phyloP scores from a whole-genome alignment of 139 green algal genomes.

The Tetradesmus lagerheimii region DNA sequence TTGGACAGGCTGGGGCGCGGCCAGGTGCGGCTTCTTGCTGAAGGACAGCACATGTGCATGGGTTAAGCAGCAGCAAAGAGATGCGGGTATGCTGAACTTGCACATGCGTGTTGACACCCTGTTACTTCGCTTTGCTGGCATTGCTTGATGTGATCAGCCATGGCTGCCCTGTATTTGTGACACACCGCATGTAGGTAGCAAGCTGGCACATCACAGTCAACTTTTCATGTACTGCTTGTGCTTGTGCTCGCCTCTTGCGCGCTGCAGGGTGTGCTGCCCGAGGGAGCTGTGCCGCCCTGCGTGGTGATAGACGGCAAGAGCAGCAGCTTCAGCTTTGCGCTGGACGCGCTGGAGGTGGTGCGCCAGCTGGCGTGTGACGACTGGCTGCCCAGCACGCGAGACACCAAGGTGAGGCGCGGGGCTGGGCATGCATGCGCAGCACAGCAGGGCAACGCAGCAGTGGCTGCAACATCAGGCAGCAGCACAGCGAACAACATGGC shows the following conservation, averaged over 20 bases:
- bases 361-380: not conserved
- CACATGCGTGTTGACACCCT: not conserved
- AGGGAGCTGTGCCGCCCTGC: not conserved
- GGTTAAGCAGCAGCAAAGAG: too few relatives aligned
- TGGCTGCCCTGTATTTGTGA: too few relatives aligned
- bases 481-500: too few relatives aligned
- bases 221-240: not conserved
- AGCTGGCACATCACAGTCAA: not conserved
- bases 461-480: too few relatives aligned
- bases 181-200: too few relatives aligned
- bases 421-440: too few relatives aligned
- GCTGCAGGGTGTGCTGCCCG: not conserved
- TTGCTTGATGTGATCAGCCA: not conserved
- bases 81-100: not conserved
- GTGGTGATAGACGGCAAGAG: conserved; percentile 2
- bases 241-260: not conserved
- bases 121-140: not conserved
- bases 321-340: conserved; percentile 42
- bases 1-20: conserved; percentile 74
- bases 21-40: conserved; percentile 47
- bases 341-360: conserved; percentile 33
- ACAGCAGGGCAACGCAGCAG: not conserved
- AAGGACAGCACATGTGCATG: not conserved
- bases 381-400: not conserved
- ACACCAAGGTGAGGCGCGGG: conserved; percentile 35